Evolutionary conservation across 2,329 filamentous ascomycete genomes (phyloP), one percentile per base, ranked within the genome.

Genomic region (Orbilia quercus): DNA sequence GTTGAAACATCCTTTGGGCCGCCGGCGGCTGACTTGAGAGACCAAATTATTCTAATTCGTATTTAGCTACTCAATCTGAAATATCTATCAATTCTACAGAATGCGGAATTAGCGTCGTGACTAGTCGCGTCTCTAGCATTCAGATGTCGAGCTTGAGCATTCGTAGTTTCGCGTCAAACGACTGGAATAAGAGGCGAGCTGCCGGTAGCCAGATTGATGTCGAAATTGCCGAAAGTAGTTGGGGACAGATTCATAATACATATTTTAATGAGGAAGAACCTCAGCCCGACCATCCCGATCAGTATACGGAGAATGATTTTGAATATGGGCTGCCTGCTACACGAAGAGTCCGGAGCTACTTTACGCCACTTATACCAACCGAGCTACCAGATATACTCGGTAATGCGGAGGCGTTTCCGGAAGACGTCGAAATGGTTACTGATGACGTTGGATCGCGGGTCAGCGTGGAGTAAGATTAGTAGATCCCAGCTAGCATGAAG

Each of bases 101-200:
- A 42, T 57, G 53, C n/a, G 53, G 53, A 2, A 57, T 57, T 22
- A 57, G 53, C 22, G 53, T 57, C 2, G n/a, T 44, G 7, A 57
- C 53, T 1, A 57, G 53, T 12, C 18, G 14, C 11, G 36, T 31
- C 3, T 57, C 53, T 1, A 44, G 53, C 22, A 34, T 1, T 1
- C 25, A 18, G 2, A 44, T 28, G 36, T 44, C 53, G 6, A 44
- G 53, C 12, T 7, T 57, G 25, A 53, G 28, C n/a, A n/a, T n/a
- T n/a, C n/a, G n/a, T n/a, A n/a, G n/a, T n/a, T n/a, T n/a, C n/a
- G n/a, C n/a, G n/a, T n/a, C n/a, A n/a, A n/a, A n/a, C n/a, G n/a
- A n/a, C n/a, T n/a, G n/a, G n/a, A n/a, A n/a, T n/a, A n/a, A n/a
- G n/a, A n/a, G n/a, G n/a, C n/a, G n/a, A n/a, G n/a, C n/a, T 23